Percentiles rank a stretch among this genome's conserved stretches.
Evolutionary conservation across 75 land plant species (phyloP).

Genomic region (Adiantum capillusveneris): DNA sequence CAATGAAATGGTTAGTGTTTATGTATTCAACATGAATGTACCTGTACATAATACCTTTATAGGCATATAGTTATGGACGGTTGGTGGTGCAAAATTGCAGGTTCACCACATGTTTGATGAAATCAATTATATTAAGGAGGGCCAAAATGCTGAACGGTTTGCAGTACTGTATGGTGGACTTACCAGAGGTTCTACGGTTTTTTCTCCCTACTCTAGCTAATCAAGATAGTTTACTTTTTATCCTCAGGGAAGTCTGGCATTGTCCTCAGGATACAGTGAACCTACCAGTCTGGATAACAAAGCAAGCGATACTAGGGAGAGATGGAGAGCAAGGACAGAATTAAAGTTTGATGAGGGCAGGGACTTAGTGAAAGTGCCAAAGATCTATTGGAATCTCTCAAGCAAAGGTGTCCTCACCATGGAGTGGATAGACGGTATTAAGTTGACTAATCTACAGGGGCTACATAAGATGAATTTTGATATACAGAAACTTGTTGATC

Average conservation of each 20-base stretch:
- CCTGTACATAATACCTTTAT: neutral
- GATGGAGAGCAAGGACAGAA: neutral
- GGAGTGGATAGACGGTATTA: conserved; percentile 99
- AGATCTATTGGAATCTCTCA: conserved; percentile 85
- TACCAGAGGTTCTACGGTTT: conserved; percentile 6
- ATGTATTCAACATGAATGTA: conserved; percentile 1
- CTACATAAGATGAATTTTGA: conserved; percentile 46
- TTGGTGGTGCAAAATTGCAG: conserved; percentile 16
- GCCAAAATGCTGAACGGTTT: conserved; percentile 91
- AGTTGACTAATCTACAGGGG: conserved; percentile 65
- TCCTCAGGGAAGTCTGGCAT: neutral
- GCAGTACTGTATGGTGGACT: conserved; percentile 57
- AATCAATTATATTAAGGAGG: conserved; percentile 85
- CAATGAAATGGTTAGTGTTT: conserved; percentile 78
- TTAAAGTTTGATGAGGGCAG: neutral
- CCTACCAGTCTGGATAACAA: neutral
- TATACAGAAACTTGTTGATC: conserved; percentile 64
- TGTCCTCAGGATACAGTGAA: neutral
- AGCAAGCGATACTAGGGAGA: neutral
- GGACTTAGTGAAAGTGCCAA: conserved; percentile 65
- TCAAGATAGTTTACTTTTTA: neutral
- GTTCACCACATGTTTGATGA: conserved; percentile 98
- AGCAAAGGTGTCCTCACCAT: conserved; percentile 82
- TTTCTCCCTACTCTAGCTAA: too few species aligned
- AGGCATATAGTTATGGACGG: neutral